phyloP scores from a whole-genome alignment of 1,284 basidiomycete species.

The Ceratobasidium papillatum region DNA sequence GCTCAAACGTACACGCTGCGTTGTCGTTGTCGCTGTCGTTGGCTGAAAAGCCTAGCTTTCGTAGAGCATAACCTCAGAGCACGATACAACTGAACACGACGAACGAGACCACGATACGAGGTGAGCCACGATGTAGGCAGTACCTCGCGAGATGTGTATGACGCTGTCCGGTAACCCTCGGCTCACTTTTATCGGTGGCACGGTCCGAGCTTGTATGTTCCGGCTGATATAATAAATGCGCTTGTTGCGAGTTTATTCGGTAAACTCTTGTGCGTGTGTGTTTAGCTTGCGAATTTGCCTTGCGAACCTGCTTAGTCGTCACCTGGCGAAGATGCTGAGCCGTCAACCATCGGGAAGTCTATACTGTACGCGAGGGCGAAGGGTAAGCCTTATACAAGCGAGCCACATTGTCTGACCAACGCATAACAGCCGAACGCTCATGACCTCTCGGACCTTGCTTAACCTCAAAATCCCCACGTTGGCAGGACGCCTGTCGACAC shows the following conservation, averaged over 20 bases:
- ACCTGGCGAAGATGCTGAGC: neutral
- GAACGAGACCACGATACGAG: too few relatives aligned
- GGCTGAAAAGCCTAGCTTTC: too few relatives aligned
- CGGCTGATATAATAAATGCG: neutral
- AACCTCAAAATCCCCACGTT: neutral
- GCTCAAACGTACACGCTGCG: too few relatives aligned
- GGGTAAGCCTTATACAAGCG: neutral
- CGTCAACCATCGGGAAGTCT: neutral
- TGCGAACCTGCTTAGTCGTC: neutral
- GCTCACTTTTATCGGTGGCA: neutral
- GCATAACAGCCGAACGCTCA: neutral
- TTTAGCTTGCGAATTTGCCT: too few relatives aligned
- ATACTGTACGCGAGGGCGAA: neutral
- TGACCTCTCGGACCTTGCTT: neutral
- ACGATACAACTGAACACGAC: too few relatives aligned
- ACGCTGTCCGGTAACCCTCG: slow-evolving; percentile 1
- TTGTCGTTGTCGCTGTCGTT: too few relatives aligned
- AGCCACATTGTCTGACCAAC: neutral
- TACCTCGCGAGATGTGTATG: neutral
- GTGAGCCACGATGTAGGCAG: neutral
- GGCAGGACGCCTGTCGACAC: neutral
- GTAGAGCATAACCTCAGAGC: too few relatives aligned
- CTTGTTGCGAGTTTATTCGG: neutral
- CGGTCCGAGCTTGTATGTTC: neutral
- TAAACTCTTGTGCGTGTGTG: too few relatives aligned